These are phyloP conservation scores for Exophiala alcalophila DNA, from an alignment of 2,329 filamentous ascomycete genomes.

Conservation along the genomic window DNA sequence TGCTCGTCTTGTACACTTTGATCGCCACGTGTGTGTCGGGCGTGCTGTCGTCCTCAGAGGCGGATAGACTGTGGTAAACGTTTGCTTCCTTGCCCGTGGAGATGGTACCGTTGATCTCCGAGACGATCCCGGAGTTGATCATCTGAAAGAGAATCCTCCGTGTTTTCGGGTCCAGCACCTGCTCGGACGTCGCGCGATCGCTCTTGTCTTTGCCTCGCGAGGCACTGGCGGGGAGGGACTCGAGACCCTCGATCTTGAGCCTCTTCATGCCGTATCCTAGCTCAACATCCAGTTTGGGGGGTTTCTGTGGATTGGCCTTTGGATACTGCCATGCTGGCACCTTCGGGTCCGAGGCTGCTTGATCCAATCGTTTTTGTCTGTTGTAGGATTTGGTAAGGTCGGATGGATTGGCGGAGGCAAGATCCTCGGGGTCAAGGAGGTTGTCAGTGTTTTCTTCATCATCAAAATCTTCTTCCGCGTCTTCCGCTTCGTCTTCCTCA, in stretches of 20 bases:
- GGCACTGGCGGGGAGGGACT: conserved; percentile 13
- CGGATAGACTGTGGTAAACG: conserved; percentile 83
- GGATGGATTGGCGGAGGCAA: conserved; percentile 55
- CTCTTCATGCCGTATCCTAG: conserved; percentile 72
- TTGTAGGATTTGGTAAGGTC: conserved; percentile 88
- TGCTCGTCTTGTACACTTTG: conserved; percentile 98
- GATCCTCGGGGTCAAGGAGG: conserved; percentile 54
- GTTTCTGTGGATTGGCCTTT: conserved; percentile 74
- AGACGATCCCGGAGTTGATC: conserved; percentile 86
- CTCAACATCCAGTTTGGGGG: conserved; percentile 66
- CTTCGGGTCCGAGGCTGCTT: conserved; percentile 47
- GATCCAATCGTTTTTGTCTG: conserved; percentile 69
- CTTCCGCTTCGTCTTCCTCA: conserved; percentile 44
- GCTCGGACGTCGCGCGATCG: conserved; percentile 89
- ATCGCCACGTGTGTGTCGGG: conserved; percentile 72
- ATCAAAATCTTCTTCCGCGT: conserved; percentile 54
- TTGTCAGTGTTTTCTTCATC: conserved; percentile 60
- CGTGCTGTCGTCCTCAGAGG: conserved; percentile 52
- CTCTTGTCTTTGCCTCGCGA: conserved; percentile 64
- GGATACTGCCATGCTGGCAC: conserved; percentile 58
- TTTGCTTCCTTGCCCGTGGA: conserved; percentile 98
- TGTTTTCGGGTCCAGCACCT: conserved; percentile 89
- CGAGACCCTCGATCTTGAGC: conserved; percentile 67
- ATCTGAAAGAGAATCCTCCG: conserved; percentile 94
- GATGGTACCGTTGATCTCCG: conserved; percentile 89